These are phyloP conservation scores for Hypomyces perniciosus DNA, from an alignment of 2,329 filamentous ascomycete genomes.

Conservation along the genomic window DNA sequence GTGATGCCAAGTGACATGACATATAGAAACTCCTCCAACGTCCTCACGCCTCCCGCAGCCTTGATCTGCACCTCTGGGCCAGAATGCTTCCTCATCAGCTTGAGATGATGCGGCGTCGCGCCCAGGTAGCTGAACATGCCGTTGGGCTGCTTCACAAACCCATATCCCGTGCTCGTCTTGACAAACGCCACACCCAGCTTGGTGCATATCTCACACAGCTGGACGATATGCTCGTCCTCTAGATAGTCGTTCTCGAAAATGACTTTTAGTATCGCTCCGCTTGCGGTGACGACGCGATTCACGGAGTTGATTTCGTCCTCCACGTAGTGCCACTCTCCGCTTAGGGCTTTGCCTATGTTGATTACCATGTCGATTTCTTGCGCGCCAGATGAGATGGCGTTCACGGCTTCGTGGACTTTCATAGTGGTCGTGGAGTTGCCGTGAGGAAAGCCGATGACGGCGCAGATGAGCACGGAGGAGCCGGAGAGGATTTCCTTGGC, in stretches of 20 bases:
- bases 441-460: constrained; percentile 57
- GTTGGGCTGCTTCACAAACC: constrained; percentile 49
- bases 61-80: constrained; percentile 46
- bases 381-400: constrained; percentile 42
- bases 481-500: constrained; percentile 43
- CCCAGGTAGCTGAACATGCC: constrained; percentile 49
- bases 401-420: constrained; percentile 48
- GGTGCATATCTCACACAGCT: constrained; percentile 50
- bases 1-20: constrained; percentile 49
- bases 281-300: constrained; percentile 40
- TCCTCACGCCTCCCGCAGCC: constrained; percentile 51
- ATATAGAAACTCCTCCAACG: constrained; percentile 49
- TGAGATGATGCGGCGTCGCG: constrained; percentile 44
- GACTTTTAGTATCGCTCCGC: constrained; percentile 48
- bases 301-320: constrained; percentile 43
- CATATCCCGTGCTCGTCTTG: constrained; percentile 57
- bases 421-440: constrained; percentile 48
- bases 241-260: constrained; percentile 60
- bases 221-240: constrained; percentile 40
- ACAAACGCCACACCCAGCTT: constrained; percentile 47
- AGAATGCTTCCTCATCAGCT: constrained; percentile 46
- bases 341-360: constrained; percentile 53
- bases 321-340: constrained; percentile 53
- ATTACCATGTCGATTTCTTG: constrained; percentile 56
- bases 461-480: constrained; percentile 45